Conservation (phyloP, 1,284 basidiomycete genomes). For the Cystobasidium slooffiae region DNA sequence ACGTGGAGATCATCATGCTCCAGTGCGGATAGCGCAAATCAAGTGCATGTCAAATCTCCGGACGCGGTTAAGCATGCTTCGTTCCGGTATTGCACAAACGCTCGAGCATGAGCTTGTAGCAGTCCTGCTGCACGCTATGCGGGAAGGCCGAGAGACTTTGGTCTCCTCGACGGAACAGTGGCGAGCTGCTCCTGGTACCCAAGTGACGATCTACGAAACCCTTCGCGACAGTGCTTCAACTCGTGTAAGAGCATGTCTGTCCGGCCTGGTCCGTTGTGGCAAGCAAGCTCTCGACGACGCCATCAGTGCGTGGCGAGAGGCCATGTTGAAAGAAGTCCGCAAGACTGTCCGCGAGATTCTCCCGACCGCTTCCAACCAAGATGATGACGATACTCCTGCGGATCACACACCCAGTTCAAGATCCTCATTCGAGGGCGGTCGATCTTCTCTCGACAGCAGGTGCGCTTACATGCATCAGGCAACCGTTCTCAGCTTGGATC, state of each 20-base stretch:
- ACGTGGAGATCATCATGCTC: conserved; percentile 26
- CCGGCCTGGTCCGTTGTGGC: conserved; percentile 68
- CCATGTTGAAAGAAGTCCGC: conserved; percentile 70
- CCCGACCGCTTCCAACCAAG: conserved; percentile 56
- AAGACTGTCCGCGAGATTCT: conserved; percentile 62
- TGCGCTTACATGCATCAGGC: background rate
- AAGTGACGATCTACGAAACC: background rate
- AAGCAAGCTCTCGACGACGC: conserved; percentile 72
- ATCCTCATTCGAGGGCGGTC: conserved; percentile 28
- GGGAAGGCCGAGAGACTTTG: conserved; percentile 54
- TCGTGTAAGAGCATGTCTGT: background rate
- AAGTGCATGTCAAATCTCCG: conserved; percentile 47
- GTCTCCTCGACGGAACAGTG: background rate
- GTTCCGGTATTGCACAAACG: conserved; percentile 69
- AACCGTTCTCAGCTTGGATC: conserved; percentile 4
- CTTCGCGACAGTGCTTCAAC: background rate
- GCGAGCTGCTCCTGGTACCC: background rate
- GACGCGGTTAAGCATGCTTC: conserved; percentile 45
- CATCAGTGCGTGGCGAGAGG: conserved; percentile 74
- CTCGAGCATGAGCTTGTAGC: conserved; percentile 77
- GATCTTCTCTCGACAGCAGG: conserved; percentile 2
- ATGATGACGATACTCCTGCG: conserved; percentile 58
- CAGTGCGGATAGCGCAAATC: conserved; percentile 47
- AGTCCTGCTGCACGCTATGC: conserved; percentile 71
- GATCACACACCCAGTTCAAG: conserved; percentile 54